These are phyloP conservation scores for Colletotrichum sidae DNA, from an alignment of 2,329 filamentous ascomycete species.

Conservation along the genomic window DNA sequence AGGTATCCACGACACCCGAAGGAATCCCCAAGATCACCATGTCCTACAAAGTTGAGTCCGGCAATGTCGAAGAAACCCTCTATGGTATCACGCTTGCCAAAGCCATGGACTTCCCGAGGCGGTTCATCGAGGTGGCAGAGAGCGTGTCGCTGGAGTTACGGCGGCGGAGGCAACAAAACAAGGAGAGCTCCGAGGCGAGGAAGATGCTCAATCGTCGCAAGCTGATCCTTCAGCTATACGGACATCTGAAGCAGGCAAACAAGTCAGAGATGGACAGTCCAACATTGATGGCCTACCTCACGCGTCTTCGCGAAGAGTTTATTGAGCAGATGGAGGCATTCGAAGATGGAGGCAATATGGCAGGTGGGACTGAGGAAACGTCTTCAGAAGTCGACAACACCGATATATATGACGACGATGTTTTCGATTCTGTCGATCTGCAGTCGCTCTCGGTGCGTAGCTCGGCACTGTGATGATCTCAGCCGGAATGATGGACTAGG, in stretches of 20 bases:
- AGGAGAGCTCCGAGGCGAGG: conserved; percentile 67
- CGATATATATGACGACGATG: conserved; percentile 1
- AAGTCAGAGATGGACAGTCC: conserved; percentile 74
- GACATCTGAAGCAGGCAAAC: conserved; percentile 76
- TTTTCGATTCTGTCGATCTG: conserved; percentile 11
- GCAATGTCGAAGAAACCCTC: conserved; percentile 75
- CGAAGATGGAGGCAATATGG: neutral
- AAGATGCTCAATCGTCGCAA: conserved; percentile 75
- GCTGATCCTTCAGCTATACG: conserved; percentile 77
- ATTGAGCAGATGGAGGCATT: conserved; percentile 76
- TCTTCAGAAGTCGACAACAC: neutral
- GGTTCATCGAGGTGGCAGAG: conserved; percentile 76
- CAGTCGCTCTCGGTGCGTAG: conserved; percentile 8
- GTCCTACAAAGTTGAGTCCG: conserved; percentile 85
- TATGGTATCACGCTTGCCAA: conserved; percentile 89
- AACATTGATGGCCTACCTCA: conserved; percentile 72
- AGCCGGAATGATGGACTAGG: neutral
- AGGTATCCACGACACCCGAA: conserved; percentile 64
- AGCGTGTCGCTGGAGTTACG: conserved; percentile 73
- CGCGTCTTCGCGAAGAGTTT: conserved; percentile 80
- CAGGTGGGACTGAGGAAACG: neutral
- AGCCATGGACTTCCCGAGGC: conserved; percentile 76
- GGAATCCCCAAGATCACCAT: conserved; percentile 77
- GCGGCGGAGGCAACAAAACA: conserved; percentile 66
- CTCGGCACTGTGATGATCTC: neutral